Conservation (phyloP, 1,284 basidiomycete genomes). For the Fomitopsis palustris region DNA sequence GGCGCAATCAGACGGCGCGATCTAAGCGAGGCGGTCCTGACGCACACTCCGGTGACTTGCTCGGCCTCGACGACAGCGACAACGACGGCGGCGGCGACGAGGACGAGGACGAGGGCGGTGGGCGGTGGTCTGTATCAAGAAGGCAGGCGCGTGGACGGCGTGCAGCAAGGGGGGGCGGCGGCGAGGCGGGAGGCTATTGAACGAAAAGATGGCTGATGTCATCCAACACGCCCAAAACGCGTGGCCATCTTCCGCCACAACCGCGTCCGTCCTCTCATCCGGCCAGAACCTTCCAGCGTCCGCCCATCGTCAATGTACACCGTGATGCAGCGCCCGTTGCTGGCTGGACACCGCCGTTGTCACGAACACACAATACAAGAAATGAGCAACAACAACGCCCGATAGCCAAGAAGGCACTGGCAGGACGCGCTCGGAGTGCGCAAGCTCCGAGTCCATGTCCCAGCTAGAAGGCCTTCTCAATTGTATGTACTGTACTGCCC, state of each 20-base stretch:
- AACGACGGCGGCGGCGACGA: neutral
- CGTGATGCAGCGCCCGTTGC: too few species aligned
- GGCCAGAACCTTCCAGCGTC: too few species aligned
- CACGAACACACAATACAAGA: neutral
- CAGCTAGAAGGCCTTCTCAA: neutral
- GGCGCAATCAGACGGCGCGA: neutral
- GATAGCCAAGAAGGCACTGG: too few species aligned
- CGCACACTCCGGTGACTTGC: neutral
- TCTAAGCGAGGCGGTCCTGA: neutral
- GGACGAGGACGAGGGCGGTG: too few species aligned
- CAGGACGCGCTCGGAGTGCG: neutral
- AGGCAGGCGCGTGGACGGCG: neutral
- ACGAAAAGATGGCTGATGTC: neutral
- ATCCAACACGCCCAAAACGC: slow-evolving; percentile 1
- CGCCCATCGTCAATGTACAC: too few species aligned
- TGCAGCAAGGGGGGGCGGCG: neutral
- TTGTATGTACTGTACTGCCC: neutral
- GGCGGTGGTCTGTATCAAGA: neutral
- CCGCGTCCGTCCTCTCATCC: neutral
- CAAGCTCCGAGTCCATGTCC: neutral
- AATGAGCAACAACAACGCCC: neutral
- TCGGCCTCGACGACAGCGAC: neutral
- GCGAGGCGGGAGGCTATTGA: neutral
- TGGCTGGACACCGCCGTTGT: neutral
- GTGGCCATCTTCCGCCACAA: neutral